These are phyloP conservation scores for Thelonectria rubi DNA, from an alignment of 2,329 filamentous ascomycete genomes.

Conservation along the genomic window DNA sequence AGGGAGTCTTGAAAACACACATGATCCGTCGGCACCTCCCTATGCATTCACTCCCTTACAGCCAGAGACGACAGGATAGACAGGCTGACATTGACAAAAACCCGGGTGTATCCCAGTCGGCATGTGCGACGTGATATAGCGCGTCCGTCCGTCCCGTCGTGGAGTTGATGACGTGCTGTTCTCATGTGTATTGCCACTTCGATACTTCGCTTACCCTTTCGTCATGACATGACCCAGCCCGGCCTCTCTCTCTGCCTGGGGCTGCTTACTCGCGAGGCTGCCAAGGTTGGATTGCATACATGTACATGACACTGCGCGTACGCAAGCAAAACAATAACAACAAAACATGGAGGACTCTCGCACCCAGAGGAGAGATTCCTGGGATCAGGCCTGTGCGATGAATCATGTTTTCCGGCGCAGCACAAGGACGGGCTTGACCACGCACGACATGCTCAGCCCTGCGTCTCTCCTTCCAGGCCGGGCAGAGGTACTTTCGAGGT, in stretches of 20 bases:
- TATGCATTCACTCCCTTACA: background rate
- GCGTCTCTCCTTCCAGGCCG: background rate
- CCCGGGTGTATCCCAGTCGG: slow-evolving; percentile 2
- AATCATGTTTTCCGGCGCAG: slow-evolving; percentile 9
- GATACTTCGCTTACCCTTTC: background rate
- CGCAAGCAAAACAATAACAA: background rate
- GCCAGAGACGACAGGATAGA: background rate
- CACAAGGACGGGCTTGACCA: slow-evolving; percentile 7
- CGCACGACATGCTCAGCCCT: slow-evolving; percentile 22
- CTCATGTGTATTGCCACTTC: no score
- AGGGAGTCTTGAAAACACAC: no score
- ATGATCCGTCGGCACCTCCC: no score
- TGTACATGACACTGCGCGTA: background rate
- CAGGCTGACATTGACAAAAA: background rate
- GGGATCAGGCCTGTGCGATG: background rate
- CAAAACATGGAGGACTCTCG: background rate
- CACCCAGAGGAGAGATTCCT: background rate
- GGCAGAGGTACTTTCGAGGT: no score
- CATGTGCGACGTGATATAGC: slow-evolving; percentile 3
- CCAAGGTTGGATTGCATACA: background rate
- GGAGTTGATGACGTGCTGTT: background rate
- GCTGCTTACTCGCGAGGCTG: background rate
- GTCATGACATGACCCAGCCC: background rate
- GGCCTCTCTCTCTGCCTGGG: background rate
- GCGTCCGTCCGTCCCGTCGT: slow-evolving; percentile 1